Evolutionary conservation across 768 basidiomycete genomes (phyloP), one percentile per base, ranked within the genome.

Genomic region (Nidularia sp.): DNA sequence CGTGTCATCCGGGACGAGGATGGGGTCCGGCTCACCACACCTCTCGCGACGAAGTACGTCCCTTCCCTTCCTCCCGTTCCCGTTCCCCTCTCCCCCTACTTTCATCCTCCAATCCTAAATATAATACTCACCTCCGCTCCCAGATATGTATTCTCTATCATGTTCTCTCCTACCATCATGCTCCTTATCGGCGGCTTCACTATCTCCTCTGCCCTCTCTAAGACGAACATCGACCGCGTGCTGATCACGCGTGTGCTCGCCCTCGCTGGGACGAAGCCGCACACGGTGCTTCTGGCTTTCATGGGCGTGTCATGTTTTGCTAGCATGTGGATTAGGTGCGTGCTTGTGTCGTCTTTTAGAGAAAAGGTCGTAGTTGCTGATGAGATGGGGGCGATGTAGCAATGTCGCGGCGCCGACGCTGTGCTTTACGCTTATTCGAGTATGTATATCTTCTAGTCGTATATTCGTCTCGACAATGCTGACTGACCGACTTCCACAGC

Each of bases 141-240:
- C 53, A 96, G 93, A 71, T 93, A 79, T 66, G 81, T 98, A 52
- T 98, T 98, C 67, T 90, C 92, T 0, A 79, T 84, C 47, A 98
- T 98, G 93, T 98, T 99, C 70, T 90, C 90, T 0, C 92, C 94
- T 0, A 99, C 95, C 0, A 97, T 99, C 68, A 96, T 98, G 92
- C 88, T 99, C 34, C 85, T 98, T 47, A 92, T 96, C 57, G 94
- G 94, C 7, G 96, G 97, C 32, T 96, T 98, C 77, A 98, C 96
- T 6, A 96, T 98, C 56, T 93, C 97, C 0, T 93, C 95, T 7
- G 97, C 95, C 0, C 73, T 99, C 22, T 90, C 88, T 72, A 98
- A 98, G 74, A 95, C 95, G 4, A 89, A 89, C 56, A 93, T 98
- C 55, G 97, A 98, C 70, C 82, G 87, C 22, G 82, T 98, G 52